A percentile compares a stretch with the other conserved stretches of the same genome.
Conservation (phyloP, 1,139 yeast genomes). For the Saccharomyces uvarum region DNA sequence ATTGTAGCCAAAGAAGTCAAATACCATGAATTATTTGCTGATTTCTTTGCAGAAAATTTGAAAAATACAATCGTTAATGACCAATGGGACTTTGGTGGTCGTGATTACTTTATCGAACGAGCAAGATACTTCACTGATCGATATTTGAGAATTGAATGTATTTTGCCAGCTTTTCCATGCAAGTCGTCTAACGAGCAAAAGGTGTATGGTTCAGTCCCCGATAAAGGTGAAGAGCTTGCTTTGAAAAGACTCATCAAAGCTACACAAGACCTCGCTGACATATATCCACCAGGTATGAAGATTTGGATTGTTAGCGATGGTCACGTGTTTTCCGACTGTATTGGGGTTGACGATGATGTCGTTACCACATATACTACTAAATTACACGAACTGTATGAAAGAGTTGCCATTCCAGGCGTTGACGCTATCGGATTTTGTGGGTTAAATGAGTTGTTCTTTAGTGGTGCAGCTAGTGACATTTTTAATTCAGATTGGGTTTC, state of each 20-base stretch:
- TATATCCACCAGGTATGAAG: conserved; percentile 50
- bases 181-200: conserved; percentile 50
- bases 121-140: conserved; percentile 45
- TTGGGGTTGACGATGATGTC: conserved; percentile 45
- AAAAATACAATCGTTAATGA: conserved; percentile 44
- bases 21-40: conserved; percentile 30
- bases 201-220: conserved; percentile 47
- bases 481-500: conserved; percentile 29
- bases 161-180: conserved; percentile 59
- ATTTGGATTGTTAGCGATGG: conserved; percentile 57
- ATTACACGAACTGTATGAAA: conserved; percentile 37
- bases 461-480: conserved; percentile 21
- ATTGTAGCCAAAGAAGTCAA: conserved; percentile 9
- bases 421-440: conserved; percentile 36
- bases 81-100: conserved; percentile 44
- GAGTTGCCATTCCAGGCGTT: conserved; percentile 24
- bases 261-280: conserved; percentile 30
- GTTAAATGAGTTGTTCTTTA: conserved; percentile 34
- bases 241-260: conserved; percentile 32
- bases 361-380: conserved; percentile 43
- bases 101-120: conserved; percentile 36
- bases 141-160: conserved; percentile 44
- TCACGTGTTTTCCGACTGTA: conserved; percentile 59
- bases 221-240: conserved; percentile 40
- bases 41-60: conserved; percentile 38